phyloP scores from a whole-genome alignment of 176 grass and related monocot genomes.

The Eremochloa ophiuroides region DNA sequence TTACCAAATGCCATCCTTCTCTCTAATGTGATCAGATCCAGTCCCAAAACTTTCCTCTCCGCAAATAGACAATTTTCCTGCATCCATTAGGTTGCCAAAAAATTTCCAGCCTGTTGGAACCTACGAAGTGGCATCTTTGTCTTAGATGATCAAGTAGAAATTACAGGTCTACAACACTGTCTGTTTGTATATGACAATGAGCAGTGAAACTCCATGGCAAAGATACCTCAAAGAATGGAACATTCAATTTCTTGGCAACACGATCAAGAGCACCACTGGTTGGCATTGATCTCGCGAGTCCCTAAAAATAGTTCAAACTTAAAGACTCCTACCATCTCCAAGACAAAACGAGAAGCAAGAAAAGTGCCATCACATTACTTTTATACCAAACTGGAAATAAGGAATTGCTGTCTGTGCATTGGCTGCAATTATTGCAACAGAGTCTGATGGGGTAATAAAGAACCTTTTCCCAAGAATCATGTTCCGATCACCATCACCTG shows the following conservation, averaged over 20 bases:
- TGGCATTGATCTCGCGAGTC: slow-evolving; percentile 95
- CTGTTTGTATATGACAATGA: neutral
- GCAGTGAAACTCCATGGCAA: neutral
- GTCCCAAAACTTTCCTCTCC: slow-evolving; percentile 97
- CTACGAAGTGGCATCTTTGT: slow-evolving; percentile 30
- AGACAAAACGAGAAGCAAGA: neutral
- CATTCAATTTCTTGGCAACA: slow-evolving; percentile 66
- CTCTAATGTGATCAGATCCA: slow-evolving; percentile 89
- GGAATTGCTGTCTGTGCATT: slow-evolving; percentile 82
- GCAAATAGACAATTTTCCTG: slow-evolving; percentile 77
- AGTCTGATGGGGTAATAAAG: slow-evolving; percentile 94
- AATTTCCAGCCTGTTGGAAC: slow-evolving; percentile 99
- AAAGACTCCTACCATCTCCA: neutral
- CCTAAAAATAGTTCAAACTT: slow-evolving; percentile 43
- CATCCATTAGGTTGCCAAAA: slow-evolving; percentile 93
- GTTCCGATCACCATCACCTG: slow-evolving; percentile 92
- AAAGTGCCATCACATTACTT: slow-evolving; percentile 44
- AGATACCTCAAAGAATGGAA: slow-evolving; percentile 92
- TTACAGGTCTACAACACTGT: neutral
- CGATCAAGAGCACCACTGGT: slow-evolving; percentile 88
- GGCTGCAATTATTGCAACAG: slow-evolving; percentile 92
- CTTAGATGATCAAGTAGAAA: slow-evolving; percentile 3
- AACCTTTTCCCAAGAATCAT: slow-evolving; percentile 91
- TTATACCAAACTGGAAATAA: slow-evolving; percentile 77
- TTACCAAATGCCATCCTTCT: slow-evolving; percentile 98